Base-by-base conservation (phyloP, 257 asterid species). In the Capsicum pubescens region DNA sequence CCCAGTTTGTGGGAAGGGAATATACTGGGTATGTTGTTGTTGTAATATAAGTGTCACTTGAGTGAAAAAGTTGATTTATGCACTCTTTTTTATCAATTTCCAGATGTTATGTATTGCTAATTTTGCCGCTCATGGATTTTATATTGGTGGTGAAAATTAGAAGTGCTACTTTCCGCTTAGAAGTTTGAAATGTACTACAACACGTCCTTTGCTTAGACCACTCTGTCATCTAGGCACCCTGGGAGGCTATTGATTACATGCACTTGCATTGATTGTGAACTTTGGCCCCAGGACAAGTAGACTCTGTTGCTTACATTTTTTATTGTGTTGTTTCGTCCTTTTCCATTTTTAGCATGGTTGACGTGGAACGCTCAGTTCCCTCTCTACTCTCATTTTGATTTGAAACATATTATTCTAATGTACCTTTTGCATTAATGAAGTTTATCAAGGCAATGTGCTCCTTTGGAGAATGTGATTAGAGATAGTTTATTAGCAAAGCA, bases 401-500 rank as follows among this genome's bases (percentile, higher is more conserved):
- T 79, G 79, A 58, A 83, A 50, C 59, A 61, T 67, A 69, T 66
- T 83, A n/a, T 85, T 79, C 83, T 83, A 67, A 85, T 87, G 77
- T 55, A 66, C 26, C 39, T 84, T 82, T 84, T 87, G 82, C 84
- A 9, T 85, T 87, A 42, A 64, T 81, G 90, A 80, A 97, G 99
- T 88, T 86, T 97, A 63, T 90, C 91, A 69, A 87, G 97, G 84
- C 98, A 87, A 86, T 90, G 94, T 86, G 93, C 97, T 89, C 94
- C 98, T 10, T 87, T 95, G 93, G 99, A 97, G 92, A 88, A 87
- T 84, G 89, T 89, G 82, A 95, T 95, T 67, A 91, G 88, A 84
- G 97, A 95, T 10, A 93, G 92, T 89, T 86, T 97, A 85, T 89
- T 88, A 84, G 89, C 93, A 82, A 94, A 93, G 90, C 95, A 88